These are phyloP conservation scores for Castanea sativa DNA, from an alignment of 306 rosid genomes.

Conservation along the genomic window DNA sequence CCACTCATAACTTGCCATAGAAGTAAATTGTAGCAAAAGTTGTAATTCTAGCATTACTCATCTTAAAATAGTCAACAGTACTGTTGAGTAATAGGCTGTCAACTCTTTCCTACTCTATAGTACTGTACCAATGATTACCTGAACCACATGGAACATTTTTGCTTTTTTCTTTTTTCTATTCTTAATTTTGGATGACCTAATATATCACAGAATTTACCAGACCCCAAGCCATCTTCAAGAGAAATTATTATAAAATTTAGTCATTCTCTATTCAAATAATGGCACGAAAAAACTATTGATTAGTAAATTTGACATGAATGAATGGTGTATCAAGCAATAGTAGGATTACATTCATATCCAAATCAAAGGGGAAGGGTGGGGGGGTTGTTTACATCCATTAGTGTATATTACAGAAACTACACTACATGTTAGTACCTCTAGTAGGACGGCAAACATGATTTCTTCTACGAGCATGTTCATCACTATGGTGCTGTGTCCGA, in stretches of 20 bases:
- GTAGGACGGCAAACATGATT: slow-evolving; percentile 91
- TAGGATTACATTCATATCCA: neutral
- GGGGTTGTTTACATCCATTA: neutral
- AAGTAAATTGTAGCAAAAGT: no score
- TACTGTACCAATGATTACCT: neutral
- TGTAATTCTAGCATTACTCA: no score
- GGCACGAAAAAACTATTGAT: neutral
- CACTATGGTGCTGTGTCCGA: slow-evolving; percentile 81
- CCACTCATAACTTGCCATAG: no score
- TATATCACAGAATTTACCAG: neutral
- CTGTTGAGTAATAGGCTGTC: neutral
- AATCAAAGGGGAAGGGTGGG: no score
- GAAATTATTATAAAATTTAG: neutral
- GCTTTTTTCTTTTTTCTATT: neutral
- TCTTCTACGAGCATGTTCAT: slow-evolving; percentile 76
- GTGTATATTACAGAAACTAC: slow-evolving; percentile 13
- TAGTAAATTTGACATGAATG: no score
- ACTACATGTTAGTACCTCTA: slow-evolving; percentile 37
- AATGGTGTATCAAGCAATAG: neutral
- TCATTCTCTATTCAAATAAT: neutral
- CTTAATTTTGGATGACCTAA: neutral
- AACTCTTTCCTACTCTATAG: neutral
- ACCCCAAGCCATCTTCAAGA: neutral
- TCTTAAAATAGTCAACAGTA: neutral
- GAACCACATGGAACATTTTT: neutral